Conservation (phyloP, 2,329 filamentous ascomycete species). For the Rasamsonia emersonii region DNA sequence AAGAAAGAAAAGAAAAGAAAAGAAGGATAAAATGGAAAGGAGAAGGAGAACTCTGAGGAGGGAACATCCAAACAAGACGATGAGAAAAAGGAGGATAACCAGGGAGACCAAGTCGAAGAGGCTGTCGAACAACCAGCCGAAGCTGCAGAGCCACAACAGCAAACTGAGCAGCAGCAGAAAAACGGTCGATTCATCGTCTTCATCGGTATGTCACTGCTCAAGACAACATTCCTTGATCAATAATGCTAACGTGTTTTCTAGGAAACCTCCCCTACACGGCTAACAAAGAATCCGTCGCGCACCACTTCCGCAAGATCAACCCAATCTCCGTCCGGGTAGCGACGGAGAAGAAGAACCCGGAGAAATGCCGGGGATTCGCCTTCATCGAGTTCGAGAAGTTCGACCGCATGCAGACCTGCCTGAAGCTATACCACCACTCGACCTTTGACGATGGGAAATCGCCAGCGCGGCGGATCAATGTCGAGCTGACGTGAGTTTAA, state of each 20-base stretch:
- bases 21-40: no score
- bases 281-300: slow-evolving; percentile 57
- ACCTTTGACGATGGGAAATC: slow-evolving; percentile 55
- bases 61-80: no score
- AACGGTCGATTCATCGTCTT: slow-evolving; percentile 66
- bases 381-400: slow-evolving; percentile 85
- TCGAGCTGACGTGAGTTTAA: slow-evolving; percentile 69
- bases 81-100: no score
- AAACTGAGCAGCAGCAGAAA: slow-evolving; percentile 15
- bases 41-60: no score
- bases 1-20: slow-evolving; percentile 24
- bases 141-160: slow-evolving; percentile 10
- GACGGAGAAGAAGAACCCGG: slow-evolving; percentile 54
- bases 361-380: slow-evolving; percentile 65
- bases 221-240: background rate
- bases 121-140: slow-evolving; percentile 10
- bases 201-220: slow-evolving; percentile 46
- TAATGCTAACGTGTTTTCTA: slow-evolving; percentile 18
- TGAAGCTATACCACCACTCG: slow-evolving; percentile 84
- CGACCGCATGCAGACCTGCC: slow-evolving; percentile 84
- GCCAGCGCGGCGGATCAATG: slow-evolving; percentile 69
- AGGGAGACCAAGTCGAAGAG: slow-evolving; percentile 10
- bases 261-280: slow-evolving; percentile 86
- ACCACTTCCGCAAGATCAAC: slow-evolving; percentile 70
- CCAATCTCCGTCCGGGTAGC: slow-evolving; percentile 65